Conservation (phyloP, 257 asterid genomes). For the Eustoma russellianum region DNA sequence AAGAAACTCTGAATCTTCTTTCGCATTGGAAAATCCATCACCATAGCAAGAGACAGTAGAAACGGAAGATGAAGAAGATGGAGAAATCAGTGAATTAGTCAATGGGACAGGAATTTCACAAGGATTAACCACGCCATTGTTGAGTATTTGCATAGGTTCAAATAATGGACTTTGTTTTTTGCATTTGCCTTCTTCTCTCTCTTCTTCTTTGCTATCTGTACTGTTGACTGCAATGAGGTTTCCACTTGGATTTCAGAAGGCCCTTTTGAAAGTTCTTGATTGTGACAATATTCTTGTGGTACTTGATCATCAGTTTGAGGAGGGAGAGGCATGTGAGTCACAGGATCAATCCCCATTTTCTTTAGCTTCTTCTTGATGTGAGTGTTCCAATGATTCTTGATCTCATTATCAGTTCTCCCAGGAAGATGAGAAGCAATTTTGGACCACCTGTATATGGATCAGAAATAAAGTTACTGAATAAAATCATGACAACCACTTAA, state of each 20-base stretch:
- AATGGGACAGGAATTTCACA: slow-evolving; percentile 46
- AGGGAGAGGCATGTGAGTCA: slow-evolving; percentile 36
- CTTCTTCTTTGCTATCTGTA: slow-evolving; percentile 14
- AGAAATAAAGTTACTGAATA: not conserved
- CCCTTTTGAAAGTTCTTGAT: slow-evolving; percentile 1
- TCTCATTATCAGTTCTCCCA: slow-evolving; percentile 62
- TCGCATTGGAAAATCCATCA: slow-evolving; percentile 7
- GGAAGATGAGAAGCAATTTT: slow-evolving; percentile 63
- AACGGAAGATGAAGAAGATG: slow-evolving; percentile 17
- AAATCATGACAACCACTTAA: not conserved
- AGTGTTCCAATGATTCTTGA: slow-evolving; percentile 68
- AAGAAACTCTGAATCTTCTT: slow-evolving; percentile 29
- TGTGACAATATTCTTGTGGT: not conserved
- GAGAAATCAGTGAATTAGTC: slow-evolving; percentile 24
- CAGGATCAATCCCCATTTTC: slow-evolving; percentile 36
- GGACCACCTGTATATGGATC: slow-evolving; percentile 43
- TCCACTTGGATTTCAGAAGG: slow-evolving; percentile 4
- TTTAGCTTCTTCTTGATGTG: slow-evolving; percentile 56
- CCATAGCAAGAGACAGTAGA: slow-evolving; percentile 19
- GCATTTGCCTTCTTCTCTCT: slow-evolving; percentile 1
- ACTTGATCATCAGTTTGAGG: slow-evolving; percentile 12
- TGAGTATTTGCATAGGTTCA: slow-evolving; percentile 26
- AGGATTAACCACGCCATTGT: slow-evolving; percentile 56
- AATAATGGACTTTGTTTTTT: not conserved
- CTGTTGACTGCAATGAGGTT: slow-evolving; percentile 19